Base-by-base conservation (phyloP, 2,329 filamentous ascomycete genomes). In the Arthrobotrys iridis region DNA sequence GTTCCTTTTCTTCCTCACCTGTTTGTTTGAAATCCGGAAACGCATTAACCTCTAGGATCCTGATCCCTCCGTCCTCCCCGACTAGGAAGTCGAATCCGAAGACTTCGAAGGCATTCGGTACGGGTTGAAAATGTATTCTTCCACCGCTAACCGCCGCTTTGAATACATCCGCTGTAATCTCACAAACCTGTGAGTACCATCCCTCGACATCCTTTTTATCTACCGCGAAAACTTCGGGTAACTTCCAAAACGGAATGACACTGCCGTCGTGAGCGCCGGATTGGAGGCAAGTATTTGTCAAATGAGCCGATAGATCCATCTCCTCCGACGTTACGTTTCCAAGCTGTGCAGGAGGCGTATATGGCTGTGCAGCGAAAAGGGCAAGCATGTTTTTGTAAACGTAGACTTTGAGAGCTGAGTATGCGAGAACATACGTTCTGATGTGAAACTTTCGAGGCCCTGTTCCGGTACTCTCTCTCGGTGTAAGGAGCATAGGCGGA, bases 11-110 rank as follows among this genome's bases (percentile, higher is more conserved):
- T 67, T 91, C 90, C 5, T 86, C 86, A 0, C 95, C 95, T 13
- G 93, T 97, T 87, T 98, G 94, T 80, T 87, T 89, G 81, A 98
- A 98, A 83, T 99, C 95, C 7, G 95, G 95, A 83, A 96, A 99
- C 0, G 94, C 92, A 84, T 99, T 99, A 30, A 96, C 88, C 84
- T 99, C 95, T 67, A 99, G 84, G 80, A 99, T 81, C 88, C 89
- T 97, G 2, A 88, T 87, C 2, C 80, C 85, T 0, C 88, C 89
- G 6, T 81, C 79, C 0, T 81, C 85, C 79, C 93, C 92, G 7
- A 97, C 89, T 79, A 99, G 82, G 81, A 95, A 99, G 81, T 99
- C 95, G 43, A 98, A 82, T 0, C 95, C 95, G 81, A 91, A 99
- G 5, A 96, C 85, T 84, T 99, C 95, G 81, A 98, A 98, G 0